Base-by-base conservation (phyloP, 495 filamentous ascomycete genomes). In the Penicillium waksmanii region DNA sequence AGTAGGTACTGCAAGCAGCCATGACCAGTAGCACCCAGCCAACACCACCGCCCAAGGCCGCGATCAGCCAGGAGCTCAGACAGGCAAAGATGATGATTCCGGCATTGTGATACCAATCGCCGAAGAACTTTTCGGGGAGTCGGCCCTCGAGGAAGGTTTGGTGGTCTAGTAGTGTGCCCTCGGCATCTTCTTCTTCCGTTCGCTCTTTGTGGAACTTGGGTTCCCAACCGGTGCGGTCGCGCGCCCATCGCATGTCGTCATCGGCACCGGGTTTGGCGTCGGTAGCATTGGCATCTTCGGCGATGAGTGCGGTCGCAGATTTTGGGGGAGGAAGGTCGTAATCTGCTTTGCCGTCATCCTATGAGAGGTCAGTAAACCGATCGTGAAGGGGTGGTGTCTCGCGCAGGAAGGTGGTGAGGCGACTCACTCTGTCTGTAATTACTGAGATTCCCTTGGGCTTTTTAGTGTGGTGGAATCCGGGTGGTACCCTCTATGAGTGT, bases 51-150 rank as follows among this genome's bases (percentile, higher is more conserved):
- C 95, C 96, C 10, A 98, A 77, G 9, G 93, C 78, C 12, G 93
- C 95, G 42, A 97, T 76, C 4, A 96, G 74, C 93, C 94, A 99
- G 2, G 94, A 97, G 23, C 85, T 78, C 23, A 99, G 79, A 66
- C 92, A 97, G 23, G 95, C 92, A 66, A 99, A 97, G 44, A 91
- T 80, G 62, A 99, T 97, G 55, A 98, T 80, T 25, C 77, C 95
- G 15, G 93, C 87, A 73, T 99, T 98, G 71, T 98, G 92, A 72
- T 97, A 98, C 95, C 95, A 99, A 66, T 97, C 94, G 66, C 95
- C 95, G 73, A 88, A 99, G 71, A 93, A 93, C 67, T 93, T 90
- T 63, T 99, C 95, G 21, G 92, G 84, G 19, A 99, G 67, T 68
- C 86, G 89, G 19, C 84, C 81, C 70, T 98, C 95, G n/a, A 99